A percentile compares a stretch with the other conserved stretches of the same genome.
phyloP scores from a whole-genome alignment of 2,329 filamentous ascomycete species.

The Paecilomyces variotii region DNA sequence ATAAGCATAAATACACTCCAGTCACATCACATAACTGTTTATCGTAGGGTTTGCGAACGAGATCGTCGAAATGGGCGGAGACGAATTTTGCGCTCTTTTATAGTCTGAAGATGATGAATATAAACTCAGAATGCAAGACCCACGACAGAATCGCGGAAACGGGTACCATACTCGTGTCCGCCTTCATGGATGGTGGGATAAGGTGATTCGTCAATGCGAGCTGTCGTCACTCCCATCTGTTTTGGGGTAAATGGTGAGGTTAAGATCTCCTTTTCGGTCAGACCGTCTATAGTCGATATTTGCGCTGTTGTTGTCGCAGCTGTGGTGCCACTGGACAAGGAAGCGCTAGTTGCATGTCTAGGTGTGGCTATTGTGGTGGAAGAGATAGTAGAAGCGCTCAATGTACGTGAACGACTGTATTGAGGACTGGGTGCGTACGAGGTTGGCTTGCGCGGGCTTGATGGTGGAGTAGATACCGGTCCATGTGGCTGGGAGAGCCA shows the following conservation, averaged over 20 bases:
- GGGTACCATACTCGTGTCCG: slow-evolving; percentile 7
- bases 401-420: slow-evolving; percentile 17
- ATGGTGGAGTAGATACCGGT: slow-evolving; percentile 1
- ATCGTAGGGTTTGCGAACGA: neutral
- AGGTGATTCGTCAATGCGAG: slow-evolving; percentile 7
- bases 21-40: neutral
- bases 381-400: slow-evolving; percentile 28
- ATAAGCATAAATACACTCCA: neutral
- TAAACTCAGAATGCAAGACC: slow-evolving; percentile 23
- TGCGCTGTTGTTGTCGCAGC: slow-evolving; percentile 11
- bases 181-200: slow-evolving; percentile 20
- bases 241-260: neutral
- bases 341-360: slow-evolving; percentile 14
- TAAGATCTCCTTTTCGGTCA: slow-evolving; percentile 15
- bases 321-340: slow-evolving; percentile 21
- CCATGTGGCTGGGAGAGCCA: neutral
- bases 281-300: slow-evolving; percentile 3
- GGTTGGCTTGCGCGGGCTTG: neutral
- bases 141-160: slow-evolving; percentile 18
- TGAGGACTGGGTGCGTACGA: neutral
- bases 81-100: neutral
- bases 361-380: slow-evolving; percentile 20
- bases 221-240: slow-evolving; percentile 1
- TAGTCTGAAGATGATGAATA: neutral
- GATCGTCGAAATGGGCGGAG: neutral